Conservation (phyloP, 176 grass and related monocot species). For the Avena insularis region DNA sequence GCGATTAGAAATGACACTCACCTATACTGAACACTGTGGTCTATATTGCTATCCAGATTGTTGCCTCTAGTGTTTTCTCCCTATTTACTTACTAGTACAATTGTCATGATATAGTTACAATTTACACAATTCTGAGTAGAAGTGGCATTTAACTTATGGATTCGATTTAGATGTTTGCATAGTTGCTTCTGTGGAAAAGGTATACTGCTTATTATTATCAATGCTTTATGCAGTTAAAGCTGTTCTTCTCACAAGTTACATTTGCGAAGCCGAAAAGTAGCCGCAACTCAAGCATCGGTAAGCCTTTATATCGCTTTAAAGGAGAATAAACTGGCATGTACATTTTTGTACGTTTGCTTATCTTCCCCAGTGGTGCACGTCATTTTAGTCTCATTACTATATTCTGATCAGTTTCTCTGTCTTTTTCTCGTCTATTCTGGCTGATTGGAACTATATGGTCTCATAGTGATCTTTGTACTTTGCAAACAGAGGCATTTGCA, state of each 20-base stretch:
- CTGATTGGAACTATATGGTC: background rate
- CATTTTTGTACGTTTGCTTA: background rate
- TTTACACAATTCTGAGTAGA: background rate
- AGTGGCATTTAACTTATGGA: background rate
- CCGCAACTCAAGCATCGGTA: constrained; percentile 93
- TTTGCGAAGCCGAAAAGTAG: constrained; percentile 95
- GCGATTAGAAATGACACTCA: background rate
- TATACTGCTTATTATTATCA: background rate
- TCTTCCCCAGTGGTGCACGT: background rate
- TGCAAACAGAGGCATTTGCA: constrained; percentile 84
- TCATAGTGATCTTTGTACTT: background rate
- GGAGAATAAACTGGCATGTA: background rate
- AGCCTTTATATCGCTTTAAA: constrained; percentile 25
- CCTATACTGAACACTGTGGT: background rate
- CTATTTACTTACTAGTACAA: background rate
- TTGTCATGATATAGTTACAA: background rate
- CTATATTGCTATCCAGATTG: background rate
- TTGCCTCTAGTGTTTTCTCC: background rate
- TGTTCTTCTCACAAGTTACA: constrained; percentile 94
- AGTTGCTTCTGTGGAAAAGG: background rate
- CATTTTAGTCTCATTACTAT: background rate
- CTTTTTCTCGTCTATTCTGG: background rate
- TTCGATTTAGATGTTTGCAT: background rate
- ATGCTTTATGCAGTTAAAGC: constrained; percentile 64
- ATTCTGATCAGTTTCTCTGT: background rate